phyloP scores from a whole-genome alignment of 2,329 filamentous ascomycete species.

The Microsporum ferrugineum region DNA sequence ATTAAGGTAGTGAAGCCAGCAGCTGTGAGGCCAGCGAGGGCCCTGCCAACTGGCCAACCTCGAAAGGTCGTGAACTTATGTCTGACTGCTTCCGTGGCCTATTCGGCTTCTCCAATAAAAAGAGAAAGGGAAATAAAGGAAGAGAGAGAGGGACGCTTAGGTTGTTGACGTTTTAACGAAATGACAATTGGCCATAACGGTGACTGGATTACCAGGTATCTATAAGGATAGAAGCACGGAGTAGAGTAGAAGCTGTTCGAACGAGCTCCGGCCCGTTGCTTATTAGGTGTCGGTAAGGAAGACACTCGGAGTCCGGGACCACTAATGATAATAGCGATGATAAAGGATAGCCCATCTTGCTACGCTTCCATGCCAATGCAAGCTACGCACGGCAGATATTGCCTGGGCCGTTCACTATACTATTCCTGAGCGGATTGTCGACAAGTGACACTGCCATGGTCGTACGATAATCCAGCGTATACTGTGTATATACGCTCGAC shows the following conservation, averaged over 20 bases:
- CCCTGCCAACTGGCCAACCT: background rate
- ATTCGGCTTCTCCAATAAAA: background rate
- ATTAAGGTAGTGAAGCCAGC: background rate
- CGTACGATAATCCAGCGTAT: too few species aligned
- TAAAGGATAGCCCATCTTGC: background rate
- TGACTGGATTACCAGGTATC: background rate
- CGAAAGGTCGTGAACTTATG: background rate
- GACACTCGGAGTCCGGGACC: background rate
- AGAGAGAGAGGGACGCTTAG: background rate
- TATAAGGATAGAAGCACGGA: background rate
- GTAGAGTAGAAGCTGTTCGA: background rate
- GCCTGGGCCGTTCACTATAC: too few species aligned
- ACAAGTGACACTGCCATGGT: too few species aligned
- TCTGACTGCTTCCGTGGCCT: background rate
- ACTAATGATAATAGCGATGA: background rate
- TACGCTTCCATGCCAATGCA: background rate
- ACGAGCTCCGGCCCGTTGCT: background rate
- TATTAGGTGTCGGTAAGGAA: background rate
- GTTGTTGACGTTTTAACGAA: background rate
- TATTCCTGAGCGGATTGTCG: too few species aligned
- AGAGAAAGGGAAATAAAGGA: background rate
- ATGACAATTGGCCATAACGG: background rate
- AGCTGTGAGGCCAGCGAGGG: background rate
- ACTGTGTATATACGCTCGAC: background rate
- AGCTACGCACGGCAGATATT: too few species aligned